These are phyloP conservation scores for Oryza meyeriana DNA, from an alignment of 176 grass and related monocot genomes.

Conservation along the genomic window DNA sequence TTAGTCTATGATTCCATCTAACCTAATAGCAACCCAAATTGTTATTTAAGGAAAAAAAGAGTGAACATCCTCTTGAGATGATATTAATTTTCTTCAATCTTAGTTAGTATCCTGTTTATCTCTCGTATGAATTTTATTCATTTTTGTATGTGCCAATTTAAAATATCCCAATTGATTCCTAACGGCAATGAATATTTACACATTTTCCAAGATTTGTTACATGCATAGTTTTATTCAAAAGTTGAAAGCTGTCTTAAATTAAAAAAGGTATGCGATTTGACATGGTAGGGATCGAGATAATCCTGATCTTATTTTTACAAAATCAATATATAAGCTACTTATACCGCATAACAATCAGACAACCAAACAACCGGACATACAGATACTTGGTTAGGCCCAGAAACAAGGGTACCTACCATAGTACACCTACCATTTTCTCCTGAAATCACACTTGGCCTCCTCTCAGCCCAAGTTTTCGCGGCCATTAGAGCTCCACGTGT, in stretches of 20 bases:
- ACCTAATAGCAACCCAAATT: neutral
- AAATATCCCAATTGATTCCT: neutral
- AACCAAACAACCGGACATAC: neutral
- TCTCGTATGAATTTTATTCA: neutral
- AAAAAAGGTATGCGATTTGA: too few species aligned
- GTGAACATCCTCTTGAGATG: neutral
- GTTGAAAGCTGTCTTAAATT: too few species aligned
- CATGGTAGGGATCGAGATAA: neutral
- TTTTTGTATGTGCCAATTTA: neutral
- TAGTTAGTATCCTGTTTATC: neutral
- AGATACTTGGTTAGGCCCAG: neutral
- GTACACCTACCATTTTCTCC: slow-evolving; percentile 32
- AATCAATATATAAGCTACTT: neutral
- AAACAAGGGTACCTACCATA: slow-evolving; percentile 38
- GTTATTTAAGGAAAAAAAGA: neutral
- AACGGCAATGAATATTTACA: too few species aligned
- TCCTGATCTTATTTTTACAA: neutral
- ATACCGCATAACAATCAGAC: neutral
- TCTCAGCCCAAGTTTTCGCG: slow-evolving; percentile 4
- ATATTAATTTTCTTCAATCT: neutral
- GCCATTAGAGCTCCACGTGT: slow-evolving; percentile 41
- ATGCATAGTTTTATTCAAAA: too few species aligned
- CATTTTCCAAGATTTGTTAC: too few species aligned
- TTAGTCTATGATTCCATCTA: neutral
- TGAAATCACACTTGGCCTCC: neutral